Evolutionary conservation across 2,329 filamentous ascomycete genomes (phyloP).

Genomic region (Bipolaris victoriae): DNA sequence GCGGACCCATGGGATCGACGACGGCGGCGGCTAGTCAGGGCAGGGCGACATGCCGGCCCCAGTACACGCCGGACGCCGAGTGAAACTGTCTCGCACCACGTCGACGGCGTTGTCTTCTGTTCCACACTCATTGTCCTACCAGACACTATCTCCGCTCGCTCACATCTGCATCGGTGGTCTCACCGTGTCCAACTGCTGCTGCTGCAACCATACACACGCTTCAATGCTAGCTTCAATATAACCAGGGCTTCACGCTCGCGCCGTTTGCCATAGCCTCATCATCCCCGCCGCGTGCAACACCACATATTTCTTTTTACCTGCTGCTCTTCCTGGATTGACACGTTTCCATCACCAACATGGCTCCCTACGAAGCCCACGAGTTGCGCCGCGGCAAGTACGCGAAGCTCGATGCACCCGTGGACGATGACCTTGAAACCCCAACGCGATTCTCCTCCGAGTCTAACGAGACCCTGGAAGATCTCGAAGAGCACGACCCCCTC

Average conservation of each 20-base stretch:
- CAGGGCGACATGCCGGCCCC: constrained; percentile 15
- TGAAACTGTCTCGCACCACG: constrained; percentile 21
- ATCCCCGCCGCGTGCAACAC: constrained; percentile 1
- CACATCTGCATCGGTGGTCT: neutral
- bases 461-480: constrained; percentile 46
- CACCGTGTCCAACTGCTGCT: neutral
- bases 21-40: constrained; percentile 19
- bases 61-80: constrained; percentile 3
- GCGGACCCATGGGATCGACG: constrained; percentile 17
- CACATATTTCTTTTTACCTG: neutral
- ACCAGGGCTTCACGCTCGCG: constrained; percentile 18
- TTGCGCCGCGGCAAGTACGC: constrained; percentile 48
- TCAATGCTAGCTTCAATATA: constrained; percentile 17
- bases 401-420: constrained; percentile 44
- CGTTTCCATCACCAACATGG: constrained; percentile 22
- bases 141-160: neutral
- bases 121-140: neutral
- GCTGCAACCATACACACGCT: constrained; percentile 3
- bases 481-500: constrained; percentile 57
- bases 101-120: constrained; percentile 15
- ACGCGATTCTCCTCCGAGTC: constrained; percentile 48
- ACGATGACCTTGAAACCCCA: constrained; percentile 42
- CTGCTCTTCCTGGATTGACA: neutral
- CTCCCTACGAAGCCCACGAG: constrained; percentile 41
- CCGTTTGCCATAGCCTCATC: constrained; percentile 16